Evolutionary conservation across 768 basidiomycete species (phyloP), one percentile per base, ranked within the genome.

Genomic region (Rickenella mellea): DNA sequence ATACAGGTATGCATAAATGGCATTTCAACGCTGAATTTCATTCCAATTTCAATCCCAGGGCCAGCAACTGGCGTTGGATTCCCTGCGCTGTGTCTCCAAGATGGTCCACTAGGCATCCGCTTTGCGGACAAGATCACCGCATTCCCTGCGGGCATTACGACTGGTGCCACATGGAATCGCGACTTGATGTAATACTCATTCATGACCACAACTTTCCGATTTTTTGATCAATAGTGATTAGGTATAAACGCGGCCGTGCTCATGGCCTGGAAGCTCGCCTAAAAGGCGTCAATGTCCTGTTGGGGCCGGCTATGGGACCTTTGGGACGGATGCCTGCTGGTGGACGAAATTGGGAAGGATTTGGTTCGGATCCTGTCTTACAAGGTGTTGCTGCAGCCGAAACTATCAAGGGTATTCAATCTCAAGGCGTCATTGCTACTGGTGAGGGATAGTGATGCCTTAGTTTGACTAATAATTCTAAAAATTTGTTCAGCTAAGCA

Each of bases 231-330:
- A 82, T 55, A 66, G 73, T 22, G 66, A 78, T 26, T 59, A 82
- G 84, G 66, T 70, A 74, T 39, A 66, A 69, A 27, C 66, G 83
- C 35, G 83, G 78, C 4, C 60, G 65, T 3, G 80, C 80, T 0
- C 60, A 86, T 47, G 83, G 76, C 3, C 64, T 74, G 41, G 84
- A 88, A 55, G 80, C 76, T 55, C 60, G 72, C n/a, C 77, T 69
- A 10, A 80, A 83, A 56, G 85, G 85, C 19, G 74, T 74, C 14
- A 55, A 75, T 51, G 56, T 72, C 30, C 62, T 47, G 6, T 51
- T 59, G 3, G 53, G 51, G 21, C 49, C 56, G 4, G 43, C 45
- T 27, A 52, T 50, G 50, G 46, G 25, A 26, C 26, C 31, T 51
- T 66, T 79, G 47, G 74, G 73, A 41, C 44, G 73, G 50, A 52